These are phyloP conservation scores for Skeletonema tropicum DNA, from an alignment of 108 stramenopile species.

Conservation along the genomic window DNA sequence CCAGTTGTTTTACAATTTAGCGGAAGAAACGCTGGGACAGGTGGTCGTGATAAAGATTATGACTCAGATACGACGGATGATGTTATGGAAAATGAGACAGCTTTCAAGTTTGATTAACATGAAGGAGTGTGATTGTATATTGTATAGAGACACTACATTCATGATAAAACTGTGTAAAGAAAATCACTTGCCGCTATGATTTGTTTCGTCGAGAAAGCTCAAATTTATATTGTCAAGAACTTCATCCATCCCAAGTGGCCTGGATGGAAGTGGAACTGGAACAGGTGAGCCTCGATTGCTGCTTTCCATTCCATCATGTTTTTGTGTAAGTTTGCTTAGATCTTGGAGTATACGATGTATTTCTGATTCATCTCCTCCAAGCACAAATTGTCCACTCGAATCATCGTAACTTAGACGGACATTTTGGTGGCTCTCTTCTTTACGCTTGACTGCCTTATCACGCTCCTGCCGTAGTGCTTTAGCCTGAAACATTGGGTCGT, in stretches of 20 bases:
- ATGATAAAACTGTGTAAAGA: not conserved
- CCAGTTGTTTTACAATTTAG: too few species aligned
- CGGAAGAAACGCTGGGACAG: too few species aligned
- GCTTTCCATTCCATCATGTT: not conserved
- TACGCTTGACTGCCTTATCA: slow-evolving; percentile 30
- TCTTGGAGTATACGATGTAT: slow-evolving; percentile 42
- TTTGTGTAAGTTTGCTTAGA: slow-evolving; percentile 33
- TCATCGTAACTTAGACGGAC: slow-evolving; percentile 41
- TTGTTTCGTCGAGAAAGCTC: not conserved
- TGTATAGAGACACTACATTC: not conserved
- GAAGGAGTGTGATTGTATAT: too few species aligned
- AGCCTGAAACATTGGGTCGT: slow-evolving; percentile 12
- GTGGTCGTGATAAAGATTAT: too few species aligned
- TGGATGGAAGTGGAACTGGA: not conserved
- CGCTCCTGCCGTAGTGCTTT: slow-evolving; percentile 41
- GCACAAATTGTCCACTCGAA: slow-evolving; percentile 33
- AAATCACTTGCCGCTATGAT: not conserved
- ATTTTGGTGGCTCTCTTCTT: slow-evolving; percentile 33
- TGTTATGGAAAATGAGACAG: too few species aligned
- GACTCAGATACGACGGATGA: too few species aligned
- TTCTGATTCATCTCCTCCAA: slow-evolving; percentile 35
- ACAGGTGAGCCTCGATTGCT: not conserved
- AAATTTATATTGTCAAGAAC: not conserved
- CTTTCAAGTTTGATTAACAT: not conserved
- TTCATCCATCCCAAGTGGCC: slow-evolving; percentile 4